Evolutionary conservation across 805 yeast genomes (phyloP).

Genomic region (Yarrowia sp.): DNA sequence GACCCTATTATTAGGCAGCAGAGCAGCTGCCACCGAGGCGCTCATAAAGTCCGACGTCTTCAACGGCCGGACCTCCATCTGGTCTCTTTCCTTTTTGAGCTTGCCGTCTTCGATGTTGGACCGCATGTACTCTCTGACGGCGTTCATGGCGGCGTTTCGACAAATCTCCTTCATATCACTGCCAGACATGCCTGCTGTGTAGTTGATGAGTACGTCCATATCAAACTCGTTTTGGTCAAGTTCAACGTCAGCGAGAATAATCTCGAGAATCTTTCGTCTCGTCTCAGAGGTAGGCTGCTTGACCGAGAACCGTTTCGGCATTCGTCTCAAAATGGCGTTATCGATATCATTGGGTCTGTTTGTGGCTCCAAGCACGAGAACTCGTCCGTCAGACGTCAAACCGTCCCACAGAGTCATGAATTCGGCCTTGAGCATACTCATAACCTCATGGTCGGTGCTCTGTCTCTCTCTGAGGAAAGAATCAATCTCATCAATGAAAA

Average conservation of each 20-base stretch:
- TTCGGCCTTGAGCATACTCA: slow-evolving; percentile 91
- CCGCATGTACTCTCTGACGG: slow-evolving; percentile 81
- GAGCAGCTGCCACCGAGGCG: slow-evolving; percentile 11
- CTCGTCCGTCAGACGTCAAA: slow-evolving; percentile 68
- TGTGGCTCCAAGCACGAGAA: slow-evolving; percentile 91
- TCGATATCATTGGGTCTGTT: slow-evolving; percentile 91
- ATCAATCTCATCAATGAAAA: slow-evolving; percentile 95
- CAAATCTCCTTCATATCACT: slow-evolving; percentile 89
- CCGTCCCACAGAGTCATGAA: slow-evolving; percentile 99
- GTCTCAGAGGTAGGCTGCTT: slow-evolving; percentile 67
- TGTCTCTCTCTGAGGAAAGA: slow-evolving; percentile 86
- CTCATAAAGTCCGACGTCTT: slow-evolving; percentile 56
- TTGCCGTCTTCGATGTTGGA: slow-evolving; percentile 50
- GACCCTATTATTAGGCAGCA: slow-evolving; percentile 20
- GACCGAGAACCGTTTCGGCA: slow-evolving; percentile 87
- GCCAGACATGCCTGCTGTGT: slow-evolving; percentile 80
- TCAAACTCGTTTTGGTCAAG: slow-evolving; percentile 58
- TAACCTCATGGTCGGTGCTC: slow-evolving; percentile 88
- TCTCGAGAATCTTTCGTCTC: slow-evolving; percentile 65
- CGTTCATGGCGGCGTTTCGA: slow-evolving; percentile 86
- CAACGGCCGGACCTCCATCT: slow-evolving; percentile 59
- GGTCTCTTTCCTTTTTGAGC: slow-evolving; percentile 40
- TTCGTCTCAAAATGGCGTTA: slow-evolving; percentile 83
- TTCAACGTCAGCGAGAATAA: slow-evolving; percentile 63
- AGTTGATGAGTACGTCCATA: slow-evolving; percentile 54